A percentile compares a stretch with the other conserved stretches of the same genome.
phyloP scores from a whole-genome alignment of 495 filamentous ascomycete species.

The Penicillium pulvis region DNA sequence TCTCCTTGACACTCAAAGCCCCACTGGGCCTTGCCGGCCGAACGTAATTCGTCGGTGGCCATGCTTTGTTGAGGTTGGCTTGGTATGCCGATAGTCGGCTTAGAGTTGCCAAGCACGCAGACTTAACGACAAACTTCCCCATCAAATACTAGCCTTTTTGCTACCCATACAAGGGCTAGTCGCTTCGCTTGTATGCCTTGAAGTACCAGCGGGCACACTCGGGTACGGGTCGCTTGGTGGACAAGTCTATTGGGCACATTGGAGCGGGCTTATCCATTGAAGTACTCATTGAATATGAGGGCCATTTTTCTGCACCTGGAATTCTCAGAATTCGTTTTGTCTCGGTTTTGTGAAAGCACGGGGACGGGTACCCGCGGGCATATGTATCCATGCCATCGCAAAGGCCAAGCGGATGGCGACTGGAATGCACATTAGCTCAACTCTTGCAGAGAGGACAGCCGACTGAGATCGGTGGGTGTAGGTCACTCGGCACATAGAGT shows the following conservation, averaged over 20 bases:
- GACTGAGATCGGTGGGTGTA: neutral
- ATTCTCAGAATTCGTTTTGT: too few species aligned
- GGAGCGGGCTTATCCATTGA: neutral
- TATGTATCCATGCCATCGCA: neutral
- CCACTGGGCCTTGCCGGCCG: neutral
- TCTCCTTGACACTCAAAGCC: neutral
- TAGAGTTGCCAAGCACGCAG: neutral
- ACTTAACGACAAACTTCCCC: neutral
- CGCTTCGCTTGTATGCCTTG: neutral
- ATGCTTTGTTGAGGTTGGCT: neutral
- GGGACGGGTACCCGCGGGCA: neutral
- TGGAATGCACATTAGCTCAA: neutral
- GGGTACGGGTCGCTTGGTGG: neutral
- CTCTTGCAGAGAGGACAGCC: neutral
- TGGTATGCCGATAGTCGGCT: neutral
- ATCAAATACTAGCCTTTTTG: neutral
- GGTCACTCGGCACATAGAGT: neutral
- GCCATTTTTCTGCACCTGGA: neutral
- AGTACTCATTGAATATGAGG: neutral
- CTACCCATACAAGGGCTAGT: neutral
- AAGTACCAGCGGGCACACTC: neutral
- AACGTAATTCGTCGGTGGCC: neutral
- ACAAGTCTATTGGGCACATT: too few species aligned
- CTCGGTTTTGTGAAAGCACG: neutral
- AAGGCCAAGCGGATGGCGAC: neutral